These are phyloP conservation scores for Candida arabinofermentans DNA, from an alignment of 805 yeast species.

Conservation along the genomic window DNA sequence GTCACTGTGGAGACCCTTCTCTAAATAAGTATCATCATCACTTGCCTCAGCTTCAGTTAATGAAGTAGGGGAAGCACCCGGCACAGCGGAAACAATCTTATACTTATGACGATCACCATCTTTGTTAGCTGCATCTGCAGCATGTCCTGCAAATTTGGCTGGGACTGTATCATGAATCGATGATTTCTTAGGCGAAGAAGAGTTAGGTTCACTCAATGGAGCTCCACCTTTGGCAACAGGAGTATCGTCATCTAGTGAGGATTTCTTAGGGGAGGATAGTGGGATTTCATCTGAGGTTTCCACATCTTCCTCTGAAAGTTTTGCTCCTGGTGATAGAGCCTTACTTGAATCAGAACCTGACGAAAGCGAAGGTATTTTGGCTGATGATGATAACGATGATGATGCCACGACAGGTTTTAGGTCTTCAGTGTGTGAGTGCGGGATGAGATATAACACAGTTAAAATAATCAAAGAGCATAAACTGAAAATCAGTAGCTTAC, in stretches of 20 bases:
- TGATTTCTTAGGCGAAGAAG: neutral
- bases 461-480: slow-evolving; percentile 1
- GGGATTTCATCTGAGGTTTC: no score
- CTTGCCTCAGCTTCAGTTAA: neutral
- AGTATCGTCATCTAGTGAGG: neutral
- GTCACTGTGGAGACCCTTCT: no score
- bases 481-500: neutral
- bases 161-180: neutral
- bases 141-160: neutral
- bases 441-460: slow-evolving; percentile 5
- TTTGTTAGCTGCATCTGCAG: neutral
- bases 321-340: no score
- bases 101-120: neutral
- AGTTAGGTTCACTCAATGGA: neutral
- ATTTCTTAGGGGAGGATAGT: no score
- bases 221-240: neutral
- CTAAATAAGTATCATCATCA: neutral
- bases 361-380: neutral
- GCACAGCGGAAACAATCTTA: neutral
- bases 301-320: no score
- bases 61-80: neutral
- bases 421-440: slow-evolving; percentile 6
- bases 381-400: neutral
- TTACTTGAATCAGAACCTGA: no score
- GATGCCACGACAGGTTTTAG: slow-evolving; percentile 2